phyloP scores from a whole-genome alignment of 306 rosid species.

The Quercus wislizeni region DNA sequence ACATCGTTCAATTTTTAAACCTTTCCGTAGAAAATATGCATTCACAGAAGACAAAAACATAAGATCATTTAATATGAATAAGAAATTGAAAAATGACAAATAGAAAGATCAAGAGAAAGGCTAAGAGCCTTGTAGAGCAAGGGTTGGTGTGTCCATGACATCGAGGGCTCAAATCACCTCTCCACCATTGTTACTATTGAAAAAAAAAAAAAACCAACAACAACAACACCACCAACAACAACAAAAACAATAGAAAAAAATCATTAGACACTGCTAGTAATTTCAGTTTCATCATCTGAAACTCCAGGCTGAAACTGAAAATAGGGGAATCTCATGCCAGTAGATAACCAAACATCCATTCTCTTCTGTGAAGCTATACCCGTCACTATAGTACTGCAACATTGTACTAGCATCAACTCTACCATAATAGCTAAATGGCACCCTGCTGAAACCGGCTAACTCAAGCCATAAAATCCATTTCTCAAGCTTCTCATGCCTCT shows the following conservation, averaged over 20 bases:
- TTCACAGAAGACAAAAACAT: not conserved
- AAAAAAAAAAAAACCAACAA: too few species aligned
- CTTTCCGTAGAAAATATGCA: constrained; percentile 12
- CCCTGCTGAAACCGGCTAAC: constrained; percentile 57
- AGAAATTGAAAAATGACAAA: not conserved
- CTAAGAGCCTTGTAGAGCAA: too few species aligned
- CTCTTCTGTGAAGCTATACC: constrained; percentile 52
- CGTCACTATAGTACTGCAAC: constrained; percentile 45
- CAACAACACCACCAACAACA: too few species aligned
- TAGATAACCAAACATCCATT: constrained; percentile 54
- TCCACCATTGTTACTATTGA: too few species aligned
- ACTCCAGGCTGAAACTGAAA: constrained; percentile 73
- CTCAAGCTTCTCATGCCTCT: constrained; percentile 79
- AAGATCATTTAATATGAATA: constrained; percentile 26
- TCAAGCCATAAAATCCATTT: constrained; percentile 68
- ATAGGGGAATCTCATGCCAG: constrained; percentile 63
- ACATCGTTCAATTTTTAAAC: not conserved
- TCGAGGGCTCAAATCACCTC: too few species aligned
- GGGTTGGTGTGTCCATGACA: too few species aligned
- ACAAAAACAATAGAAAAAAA: not conserved
- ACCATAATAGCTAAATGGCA: constrained; percentile 51
- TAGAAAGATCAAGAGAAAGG: not conserved
- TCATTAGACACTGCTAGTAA: constrained; percentile 10
- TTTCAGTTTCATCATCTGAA: constrained; percentile 37
- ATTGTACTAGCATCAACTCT: constrained; percentile 47